These are phyloP conservation scores for sorghum (Sorghum bicolor) DNA, from an alignment of 176 grass and related monocot genomes.

Conservation along the genomic window Sorghum_bicolor_NCBIv3 NC_012873.2:59441501-59442000, in stretches of 20 bases:
- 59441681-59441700: too few relatives aligned
- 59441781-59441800: too few relatives aligned
- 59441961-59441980: background rate
- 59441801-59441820: too few relatives aligned
- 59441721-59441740: slow-evolving; percentile 18
- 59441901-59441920: too few relatives aligned
- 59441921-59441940: slow-evolving; percentile 1
- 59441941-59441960: background rate
- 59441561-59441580: background rate
- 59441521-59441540: slow-evolving; percentile 11
- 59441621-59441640: background rate
- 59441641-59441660: slow-evolving; percentile 4
- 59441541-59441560: background rate
- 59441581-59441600: background rate
- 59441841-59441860: background rate
- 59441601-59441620: too few relatives aligned
- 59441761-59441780: too few relatives aligned
- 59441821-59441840: too few relatives aligned
- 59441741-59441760: background rate
- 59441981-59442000: background rate
- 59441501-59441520: background rate
- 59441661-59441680: background rate
- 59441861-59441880: background rate
- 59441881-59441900: background rate
- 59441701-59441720: background rate